Percentiles rank a stretch among this genome's conserved stretches.
Evolutionary conservation across 208 protist species (phyloP).

Genomic region (Trypanosoma mega): DNA sequence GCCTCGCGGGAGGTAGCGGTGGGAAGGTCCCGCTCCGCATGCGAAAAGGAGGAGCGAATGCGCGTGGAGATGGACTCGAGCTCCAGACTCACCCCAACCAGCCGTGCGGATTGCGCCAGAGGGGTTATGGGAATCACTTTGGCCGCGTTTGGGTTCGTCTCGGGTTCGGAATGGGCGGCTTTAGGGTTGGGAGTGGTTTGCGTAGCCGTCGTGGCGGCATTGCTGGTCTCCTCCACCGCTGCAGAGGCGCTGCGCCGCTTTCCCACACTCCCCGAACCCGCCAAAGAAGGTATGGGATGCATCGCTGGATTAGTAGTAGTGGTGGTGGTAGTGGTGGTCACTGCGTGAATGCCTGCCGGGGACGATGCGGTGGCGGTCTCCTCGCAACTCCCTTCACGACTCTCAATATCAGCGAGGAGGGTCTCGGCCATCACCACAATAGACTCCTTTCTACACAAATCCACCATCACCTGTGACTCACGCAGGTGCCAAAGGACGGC

Average conservation of each 20-base stretch:
- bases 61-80: conserved; percentile 33
- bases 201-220: too few species aligned
- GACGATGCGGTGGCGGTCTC: background rate
- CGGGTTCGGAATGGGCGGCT: background rate
- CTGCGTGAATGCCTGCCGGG: background rate
- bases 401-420: conserved; percentile 30
- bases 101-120: conserved; percentile 1
- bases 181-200: background rate
- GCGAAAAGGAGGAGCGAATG: conserved; percentile 27
- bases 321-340: background rate
- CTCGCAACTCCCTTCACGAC: conserved; percentile 18
- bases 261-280: too few species aligned
- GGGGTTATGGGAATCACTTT: background rate
- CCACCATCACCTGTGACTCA: conserved; percentile 39
- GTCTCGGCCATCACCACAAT: conserved; percentile 37
- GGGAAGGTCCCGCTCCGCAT: conserved; percentile 11
- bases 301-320: background rate
- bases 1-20: conserved; percentile 5
- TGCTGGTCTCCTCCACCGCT: too few species aligned
- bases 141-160: too few species aligned
- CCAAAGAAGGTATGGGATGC: too few species aligned
- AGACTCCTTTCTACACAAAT: conserved; percentile 40
- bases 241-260: too few species aligned
- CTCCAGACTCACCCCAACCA: conserved; percentile 31
- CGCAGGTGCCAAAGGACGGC: conserved; percentile 43